These are phyloP conservation scores for Magnusiomyces tetraspermus DNA, from an alignment of 1,139 yeast genomes.

Conservation along the genomic window DNA sequence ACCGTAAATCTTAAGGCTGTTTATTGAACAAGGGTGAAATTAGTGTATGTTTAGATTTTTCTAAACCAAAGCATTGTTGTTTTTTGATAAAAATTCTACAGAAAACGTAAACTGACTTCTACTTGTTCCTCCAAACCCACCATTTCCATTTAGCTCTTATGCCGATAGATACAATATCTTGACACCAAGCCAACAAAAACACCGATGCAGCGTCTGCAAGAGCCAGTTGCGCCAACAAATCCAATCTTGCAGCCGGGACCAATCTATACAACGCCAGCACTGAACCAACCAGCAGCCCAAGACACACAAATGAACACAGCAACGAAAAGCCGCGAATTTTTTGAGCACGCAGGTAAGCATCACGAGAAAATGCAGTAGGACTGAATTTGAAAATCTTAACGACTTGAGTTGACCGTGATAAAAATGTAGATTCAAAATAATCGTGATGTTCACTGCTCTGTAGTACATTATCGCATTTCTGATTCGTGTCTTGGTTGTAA, in stretches of 20 bases:
- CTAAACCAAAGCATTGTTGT: no score
- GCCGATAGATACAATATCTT: conserved; percentile 14
- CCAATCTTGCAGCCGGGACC: conserved; percentile 16
- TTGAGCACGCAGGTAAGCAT: conserved; percentile 16
- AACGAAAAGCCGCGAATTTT: conserved; percentile 16
- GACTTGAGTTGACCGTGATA: no score
- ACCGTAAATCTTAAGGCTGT: no score
- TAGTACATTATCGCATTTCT: no score
- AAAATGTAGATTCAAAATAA: no score
- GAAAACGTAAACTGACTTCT: not conserved
- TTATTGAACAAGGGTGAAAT: no score
- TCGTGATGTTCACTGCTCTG: no score
- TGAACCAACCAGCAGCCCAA: conserved; percentile 15
- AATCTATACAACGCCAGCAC: conserved; percentile 14
- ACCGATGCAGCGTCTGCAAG: conserved; percentile 21
- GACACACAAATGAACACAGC: conserved; percentile 16
- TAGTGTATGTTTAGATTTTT: no score
- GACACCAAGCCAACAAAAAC: conserved; percentile 18
- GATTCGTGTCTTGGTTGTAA: no score
- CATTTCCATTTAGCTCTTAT: not conserved
- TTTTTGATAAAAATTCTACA: no score
- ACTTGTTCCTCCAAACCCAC: not conserved
- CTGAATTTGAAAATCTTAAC: conserved; percentile 12
- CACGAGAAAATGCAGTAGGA: conserved; percentile 15
- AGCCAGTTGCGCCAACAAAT: conserved; percentile 19